Evolutionary conservation across 2,329 filamentous ascomycete species (phyloP).

Genomic region (Aspergillus nomiae): DNA sequence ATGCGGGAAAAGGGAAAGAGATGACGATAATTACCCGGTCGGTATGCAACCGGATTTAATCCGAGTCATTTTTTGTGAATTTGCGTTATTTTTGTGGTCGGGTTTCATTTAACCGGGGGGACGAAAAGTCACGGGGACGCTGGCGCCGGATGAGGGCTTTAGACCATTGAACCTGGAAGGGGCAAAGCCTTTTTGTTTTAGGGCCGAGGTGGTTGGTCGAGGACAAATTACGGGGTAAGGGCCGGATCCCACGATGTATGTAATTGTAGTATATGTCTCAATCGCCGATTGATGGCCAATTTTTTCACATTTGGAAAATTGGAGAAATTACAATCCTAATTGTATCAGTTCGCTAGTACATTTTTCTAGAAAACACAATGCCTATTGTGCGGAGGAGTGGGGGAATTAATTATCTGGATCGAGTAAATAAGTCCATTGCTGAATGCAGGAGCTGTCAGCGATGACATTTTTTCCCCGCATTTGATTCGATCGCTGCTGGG

Average conservation of each 20-base stretch:
- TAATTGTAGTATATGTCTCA: no score
- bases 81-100: neutral
- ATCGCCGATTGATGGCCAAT: no score
- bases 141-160: slow-evolving; percentile 2
- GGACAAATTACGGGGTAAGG: neutral
- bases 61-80: neutral
- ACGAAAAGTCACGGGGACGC: neutral
- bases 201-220: slow-evolving; percentile 12
- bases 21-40: neutral
- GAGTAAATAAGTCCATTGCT: neutral
- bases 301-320: no score
- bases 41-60: neutral
- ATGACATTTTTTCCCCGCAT: neutral
- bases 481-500: neutral
- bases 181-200: neutral
- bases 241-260: neutral
- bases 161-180: neutral
- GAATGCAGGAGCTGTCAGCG: neutral
- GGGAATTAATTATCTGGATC: neutral
- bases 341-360: neutral
- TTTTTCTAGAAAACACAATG: neutral
- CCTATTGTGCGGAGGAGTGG: neutral
- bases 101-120: neutral
- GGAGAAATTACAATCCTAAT: neutral
- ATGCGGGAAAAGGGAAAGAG: neutral